Conservation (phyloP, 495 filamentous ascomycete species). For the Lindgomyces ingoldianus region DNA sequence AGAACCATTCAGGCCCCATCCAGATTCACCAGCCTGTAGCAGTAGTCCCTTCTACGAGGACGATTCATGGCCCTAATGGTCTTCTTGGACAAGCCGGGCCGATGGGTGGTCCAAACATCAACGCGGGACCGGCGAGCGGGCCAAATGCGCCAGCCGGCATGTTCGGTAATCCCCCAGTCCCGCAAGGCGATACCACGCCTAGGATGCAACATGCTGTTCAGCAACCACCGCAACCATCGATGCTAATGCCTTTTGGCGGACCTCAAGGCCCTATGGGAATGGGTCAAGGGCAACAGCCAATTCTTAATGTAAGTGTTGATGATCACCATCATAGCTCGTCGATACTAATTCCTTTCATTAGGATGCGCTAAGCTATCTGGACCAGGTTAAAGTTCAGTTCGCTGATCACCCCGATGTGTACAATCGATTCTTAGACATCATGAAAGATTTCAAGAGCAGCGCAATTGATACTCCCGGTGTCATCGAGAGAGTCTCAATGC, state of each 20-base stretch:
- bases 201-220: conserved; percentile 46
- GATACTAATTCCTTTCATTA: conserved; percentile 41
- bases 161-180: conserved; percentile 68
- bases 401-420: conserved; percentile 97
- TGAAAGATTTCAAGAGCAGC: conserved; percentile 99
- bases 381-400: conserved; percentile 98
- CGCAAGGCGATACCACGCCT: conserved; percentile 52
- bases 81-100: conserved; percentile 73
- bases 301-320: conserved; percentile 72
- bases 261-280: conserved; percentile 37
- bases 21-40: conserved; percentile 90
- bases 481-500: conserved; percentile 92
- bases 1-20: conserved; percentile 80
- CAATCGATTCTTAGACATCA: conserved; percentile 96
- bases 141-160: conserved; percentile 63
- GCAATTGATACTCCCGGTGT: conserved; percentile 99
- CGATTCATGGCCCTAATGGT: conserved; percentile 85
- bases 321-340: background rate
- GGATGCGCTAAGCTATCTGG: conserved; percentile 96
- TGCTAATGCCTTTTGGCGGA: conserved; percentile 43
- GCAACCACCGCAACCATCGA: conserved; percentile 33
- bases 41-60: conserved; percentile 56
- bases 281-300: conserved; percentile 83
- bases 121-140: conserved; percentile 62
- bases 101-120: conserved; percentile 52